Conservation (phyloP, 2,329 filamentous ascomycete genomes). For the Cytospora piceae region DNA sequence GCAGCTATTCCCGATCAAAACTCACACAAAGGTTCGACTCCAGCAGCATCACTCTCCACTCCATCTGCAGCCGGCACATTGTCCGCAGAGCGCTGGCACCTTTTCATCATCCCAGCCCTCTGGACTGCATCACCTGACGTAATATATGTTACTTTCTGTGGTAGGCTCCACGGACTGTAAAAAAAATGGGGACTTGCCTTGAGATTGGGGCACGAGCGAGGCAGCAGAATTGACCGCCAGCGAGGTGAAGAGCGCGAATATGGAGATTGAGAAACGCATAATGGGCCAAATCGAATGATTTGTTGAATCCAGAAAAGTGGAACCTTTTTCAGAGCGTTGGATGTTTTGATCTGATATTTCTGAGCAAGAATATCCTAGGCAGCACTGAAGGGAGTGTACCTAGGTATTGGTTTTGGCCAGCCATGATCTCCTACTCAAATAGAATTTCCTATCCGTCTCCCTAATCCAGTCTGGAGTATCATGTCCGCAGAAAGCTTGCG, state of each 20-base stretch:
- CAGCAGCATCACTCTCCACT: not conserved
- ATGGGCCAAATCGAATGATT: not conserved
- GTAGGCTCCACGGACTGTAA: not conserved
- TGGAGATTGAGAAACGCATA: slow-evolving; percentile 19
- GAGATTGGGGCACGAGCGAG: slow-evolving; percentile 8
- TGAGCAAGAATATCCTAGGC: not conserved
- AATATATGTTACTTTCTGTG: not conserved
- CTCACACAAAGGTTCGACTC: not conserved
- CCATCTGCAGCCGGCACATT: not conserved
- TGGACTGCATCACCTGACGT: not conserved
- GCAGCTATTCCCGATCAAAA: not conserved
- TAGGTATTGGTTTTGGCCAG: too few relatives aligned
- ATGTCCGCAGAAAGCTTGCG: not conserved
- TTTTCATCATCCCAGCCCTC: not conserved
- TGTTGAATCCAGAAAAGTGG: not conserved
- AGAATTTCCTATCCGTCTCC: not conserved
- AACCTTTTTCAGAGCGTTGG: not conserved
- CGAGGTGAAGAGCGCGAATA: slow-evolving; percentile 20
- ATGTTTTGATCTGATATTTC: not conserved
- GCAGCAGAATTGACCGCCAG: slow-evolving; percentile 11
- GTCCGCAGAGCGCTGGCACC: not conserved
- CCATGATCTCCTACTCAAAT: not conserved
- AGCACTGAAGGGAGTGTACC: not conserved
- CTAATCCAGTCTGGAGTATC: not conserved
- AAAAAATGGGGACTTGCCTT: not conserved